Conservation (phyloP, 208 protist species). For the Trypanosomatidae sp. region DNA sequence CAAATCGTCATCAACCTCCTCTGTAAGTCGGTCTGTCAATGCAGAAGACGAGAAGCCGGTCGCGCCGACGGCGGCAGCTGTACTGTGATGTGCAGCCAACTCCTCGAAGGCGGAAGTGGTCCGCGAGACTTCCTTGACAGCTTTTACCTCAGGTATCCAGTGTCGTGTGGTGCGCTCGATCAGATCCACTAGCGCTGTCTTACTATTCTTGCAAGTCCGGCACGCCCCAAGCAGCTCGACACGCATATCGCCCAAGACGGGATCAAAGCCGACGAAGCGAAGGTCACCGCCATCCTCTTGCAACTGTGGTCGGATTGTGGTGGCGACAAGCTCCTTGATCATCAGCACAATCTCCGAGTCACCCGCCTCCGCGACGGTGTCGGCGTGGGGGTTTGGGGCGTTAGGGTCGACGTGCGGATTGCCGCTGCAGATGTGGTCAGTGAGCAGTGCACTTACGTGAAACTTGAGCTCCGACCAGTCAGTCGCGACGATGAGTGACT, state of each 20-base stretch:
- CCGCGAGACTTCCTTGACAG: constrained; percentile 54
- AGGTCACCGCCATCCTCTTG: constrained; percentile 93
- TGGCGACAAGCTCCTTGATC: constrained; percentile 91
- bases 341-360: constrained; percentile 89
- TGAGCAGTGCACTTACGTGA: constrained; percentile 79
- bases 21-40: not conserved
- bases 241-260: constrained; percentile 52
- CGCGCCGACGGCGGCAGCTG: not conserved
- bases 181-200: constrained; percentile 81
- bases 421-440: constrained; percentile 84
- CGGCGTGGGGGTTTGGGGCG: constrained; percentile 80
- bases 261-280: constrained; percentile 75
- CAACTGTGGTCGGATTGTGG: constrained; percentile 84
- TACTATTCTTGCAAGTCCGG: constrained; percentile 82
- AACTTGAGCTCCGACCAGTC: constrained; percentile 85
- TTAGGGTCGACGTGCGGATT: constrained; percentile 65
- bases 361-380: constrained; percentile 78
- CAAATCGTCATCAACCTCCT: not conserved
- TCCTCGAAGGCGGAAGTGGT: constrained; percentile 24
- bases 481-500: constrained; percentile 56
- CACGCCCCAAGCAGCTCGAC: constrained; percentile 93
- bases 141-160: constrained; percentile 89
- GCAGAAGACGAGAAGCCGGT: not conserved
- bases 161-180: constrained; percentile 92
- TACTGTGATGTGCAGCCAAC: constrained; percentile 10